Evolutionary conservation across 1,139 yeast species (phyloP).

Genomic region (Lodderomyces metapsilosis): DNA sequence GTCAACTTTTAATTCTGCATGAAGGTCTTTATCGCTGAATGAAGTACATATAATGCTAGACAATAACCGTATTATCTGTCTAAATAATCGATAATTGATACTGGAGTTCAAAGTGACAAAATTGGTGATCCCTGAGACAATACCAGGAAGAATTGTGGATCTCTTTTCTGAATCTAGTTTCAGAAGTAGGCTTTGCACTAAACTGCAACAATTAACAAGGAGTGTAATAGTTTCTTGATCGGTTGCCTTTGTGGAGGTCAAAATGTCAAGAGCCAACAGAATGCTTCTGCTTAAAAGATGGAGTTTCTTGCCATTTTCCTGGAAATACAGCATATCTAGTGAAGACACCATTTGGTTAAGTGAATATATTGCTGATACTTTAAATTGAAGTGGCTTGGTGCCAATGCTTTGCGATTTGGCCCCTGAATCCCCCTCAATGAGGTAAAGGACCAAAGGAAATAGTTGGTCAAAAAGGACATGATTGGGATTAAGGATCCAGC

Average conservation of each 20-base stretch:
- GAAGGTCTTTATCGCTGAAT: constrained; percentile 27
- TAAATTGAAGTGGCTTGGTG: constrained; percentile 19
- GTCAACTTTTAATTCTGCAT: constrained; percentile 13
- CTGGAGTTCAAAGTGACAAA: constrained; percentile 24
- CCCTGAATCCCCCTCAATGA: constrained; percentile 16
- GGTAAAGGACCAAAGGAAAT: constrained; percentile 31
- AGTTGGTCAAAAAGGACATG: constrained; percentile 34
- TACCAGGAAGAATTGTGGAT: constrained; percentile 43
- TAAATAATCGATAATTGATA: constrained; percentile 25
- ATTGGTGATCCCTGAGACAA: constrained; percentile 32
- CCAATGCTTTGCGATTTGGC: constrained; percentile 3
- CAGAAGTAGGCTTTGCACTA: constrained; percentile 9
- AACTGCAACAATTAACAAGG: constrained; percentile 5
- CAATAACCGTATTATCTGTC: constrained; percentile 23
- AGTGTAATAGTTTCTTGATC: constrained; percentile 11
- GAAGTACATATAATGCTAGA: constrained; percentile 23
- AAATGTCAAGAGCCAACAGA: constrained; percentile 21
- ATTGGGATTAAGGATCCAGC: constrained; percentile 34
- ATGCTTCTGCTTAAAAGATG: constrained; percentile 28
- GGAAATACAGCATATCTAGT: constrained; percentile 19
- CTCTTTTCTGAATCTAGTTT: constrained; percentile 28
- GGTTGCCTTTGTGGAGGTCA: constrained; percentile 14
- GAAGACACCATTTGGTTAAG: constrained; percentile 6
- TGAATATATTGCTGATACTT: constrained; percentile 16
- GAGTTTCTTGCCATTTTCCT: constrained; percentile 19